Base-by-base conservation (phyloP, 1,284 basidiomycete genomes). In the Moniliella sp. region DNA sequence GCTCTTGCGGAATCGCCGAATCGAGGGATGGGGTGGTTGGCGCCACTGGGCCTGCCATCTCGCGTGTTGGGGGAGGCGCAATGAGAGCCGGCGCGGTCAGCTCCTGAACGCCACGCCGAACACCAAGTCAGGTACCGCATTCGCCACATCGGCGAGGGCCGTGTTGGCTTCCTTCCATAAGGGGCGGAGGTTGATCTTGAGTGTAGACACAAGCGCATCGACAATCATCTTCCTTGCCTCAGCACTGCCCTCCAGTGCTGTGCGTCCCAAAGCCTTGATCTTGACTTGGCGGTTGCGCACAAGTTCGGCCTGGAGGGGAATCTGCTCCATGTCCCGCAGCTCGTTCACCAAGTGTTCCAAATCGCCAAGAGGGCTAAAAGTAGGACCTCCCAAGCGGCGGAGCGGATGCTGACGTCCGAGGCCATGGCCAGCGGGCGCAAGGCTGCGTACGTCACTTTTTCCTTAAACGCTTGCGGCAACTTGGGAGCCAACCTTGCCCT, bases 131-230 rank as follows among this genome's bases (percentile, higher is more conserved):
- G 43, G 7, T 32, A 35, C 5, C 11, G 39, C 13, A 4, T 28
- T 17, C 7, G 45, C 40, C 10, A 57, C 35, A 17, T 53, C 54
- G 2, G 45, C 40, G 2, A 59, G 29, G 5, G 50, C 43, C 29
- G 45, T 43, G 31, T 46, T 43, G 13, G 40, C 39, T 28, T 56
- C 56, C 4, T 34, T 32, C 56, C 56, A 59, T 17, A 57, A 33
- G 0, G 56, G 56, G n/a, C 42, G 38, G 26, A 59, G 36, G 25
- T 59, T 59, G 36, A 59, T 33, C 41, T 55, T 57, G 33, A 56
- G 34, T 18, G 45, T 53, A 30, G 45, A 45, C 23, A 56, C 39
- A 12, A 53, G 32, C 35, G 50, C 55, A 9, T 36, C 37, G 12
- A 46, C 28, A 3, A 50, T 34, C n/a, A 50, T 23, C 7, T n/a